Percentiles rank a stretch among this genome's conserved stretches.
These are phyloP conservation scores for Vigna unguiculata DNA, from an alignment of 306 rosid genomes.

Conservation along the genomic window DNA sequence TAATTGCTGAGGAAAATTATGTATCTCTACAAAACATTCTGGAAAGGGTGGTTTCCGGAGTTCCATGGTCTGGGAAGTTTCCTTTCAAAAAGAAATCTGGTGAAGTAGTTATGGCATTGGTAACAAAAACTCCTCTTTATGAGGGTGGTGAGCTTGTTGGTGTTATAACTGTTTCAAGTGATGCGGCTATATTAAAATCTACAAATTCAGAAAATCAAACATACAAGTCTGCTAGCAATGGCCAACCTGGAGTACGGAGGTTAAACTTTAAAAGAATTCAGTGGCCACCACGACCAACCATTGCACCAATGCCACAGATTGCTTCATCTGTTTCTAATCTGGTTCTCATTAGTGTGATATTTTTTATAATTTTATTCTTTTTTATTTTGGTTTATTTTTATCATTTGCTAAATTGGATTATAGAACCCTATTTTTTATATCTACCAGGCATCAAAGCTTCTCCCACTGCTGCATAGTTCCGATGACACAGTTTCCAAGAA, in stretches of 20 bases:
- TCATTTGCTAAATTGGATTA: constrained; percentile 27
- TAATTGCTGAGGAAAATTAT: constrained; percentile 57
- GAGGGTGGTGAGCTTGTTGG: constrained; percentile 68
- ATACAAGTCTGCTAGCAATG: constrained; percentile 42
- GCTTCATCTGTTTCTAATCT: constrained; percentile 78
- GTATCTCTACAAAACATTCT: constrained; percentile 54
- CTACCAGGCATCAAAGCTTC: constrained; percentile 63
- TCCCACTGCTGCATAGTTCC: constrained; percentile 42
- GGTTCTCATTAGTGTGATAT: constrained; percentile 51
- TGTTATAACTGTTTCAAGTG: constrained; percentile 67
- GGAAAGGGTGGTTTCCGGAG: constrained; percentile 56
- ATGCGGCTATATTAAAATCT: constrained; percentile 52
- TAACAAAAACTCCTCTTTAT: constrained; percentile 64
- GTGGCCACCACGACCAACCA: constrained; percentile 57
- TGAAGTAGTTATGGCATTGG: constrained; percentile 65
- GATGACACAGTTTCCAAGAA: constrained; percentile 44
- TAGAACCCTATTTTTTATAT: constrained; percentile 19
- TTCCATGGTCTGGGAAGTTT: constrained; percentile 74
- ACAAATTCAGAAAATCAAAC: constrained; percentile 39
- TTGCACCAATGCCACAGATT: constrained; percentile 60
- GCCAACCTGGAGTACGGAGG: constrained; percentile 46
- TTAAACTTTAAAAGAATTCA: constrained; percentile 55
- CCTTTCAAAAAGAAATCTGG: constrained; percentile 77
- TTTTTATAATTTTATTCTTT: constrained; percentile 18
- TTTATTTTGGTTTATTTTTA: constrained; percentile 3